Evolutionary conservation across 2,329 filamentous ascomycete genomes (phyloP).

Genomic region (Pyrenophora seminiperda): DNA sequence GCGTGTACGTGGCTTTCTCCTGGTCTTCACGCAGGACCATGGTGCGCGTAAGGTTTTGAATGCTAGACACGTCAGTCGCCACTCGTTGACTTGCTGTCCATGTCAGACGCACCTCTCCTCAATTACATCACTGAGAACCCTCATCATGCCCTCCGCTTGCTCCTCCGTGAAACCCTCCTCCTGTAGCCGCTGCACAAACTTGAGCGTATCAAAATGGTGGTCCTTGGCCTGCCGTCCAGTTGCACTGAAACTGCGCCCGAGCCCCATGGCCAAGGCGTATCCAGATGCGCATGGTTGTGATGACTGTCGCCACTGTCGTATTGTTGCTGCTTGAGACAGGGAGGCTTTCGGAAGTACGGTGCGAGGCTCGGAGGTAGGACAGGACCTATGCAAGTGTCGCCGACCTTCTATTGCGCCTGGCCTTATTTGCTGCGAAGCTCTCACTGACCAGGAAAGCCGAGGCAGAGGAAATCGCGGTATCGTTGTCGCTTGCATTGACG

Average conservation of each 20-base stretch:
- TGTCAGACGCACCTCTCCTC: conserved; percentile 72
- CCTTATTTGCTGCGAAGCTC: conserved; percentile 28
- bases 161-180: conserved; percentile 94
- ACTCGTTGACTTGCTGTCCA: background rate
- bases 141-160: conserved; percentile 98
- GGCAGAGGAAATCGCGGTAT: conserved; percentile 50
- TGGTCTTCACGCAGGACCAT: conserved; percentile 97
- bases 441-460: conserved; percentile 43
- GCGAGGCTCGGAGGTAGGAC: conserved; percentile 21
- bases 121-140: conserved; percentile 92
- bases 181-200: conserved; percentile 90
- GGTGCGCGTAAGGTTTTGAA: conserved; percentile 94
- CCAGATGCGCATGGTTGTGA: conserved; percentile 8
- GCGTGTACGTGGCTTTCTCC: conserved; percentile 74
- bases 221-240: conserved; percentile 68
- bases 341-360: conserved; percentile 12
- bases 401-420: conserved; percentile 21
- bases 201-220: conserved; percentile 97
- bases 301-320: conserved; percentile 10
- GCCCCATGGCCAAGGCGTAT: conserved; percentile 8
- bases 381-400: conserved; percentile 17
- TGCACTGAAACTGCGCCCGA: conserved; percentile 65
- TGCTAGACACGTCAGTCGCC: conserved; percentile 58
- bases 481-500: conserved; percentile 29
- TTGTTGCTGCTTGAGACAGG: conserved; percentile 14